Evolutionary conservation across 2,329 filamentous ascomycete species (phyloP), one percentile per base, ranked within the genome.

Genomic region (Fusarium cyanostomum): DNA sequence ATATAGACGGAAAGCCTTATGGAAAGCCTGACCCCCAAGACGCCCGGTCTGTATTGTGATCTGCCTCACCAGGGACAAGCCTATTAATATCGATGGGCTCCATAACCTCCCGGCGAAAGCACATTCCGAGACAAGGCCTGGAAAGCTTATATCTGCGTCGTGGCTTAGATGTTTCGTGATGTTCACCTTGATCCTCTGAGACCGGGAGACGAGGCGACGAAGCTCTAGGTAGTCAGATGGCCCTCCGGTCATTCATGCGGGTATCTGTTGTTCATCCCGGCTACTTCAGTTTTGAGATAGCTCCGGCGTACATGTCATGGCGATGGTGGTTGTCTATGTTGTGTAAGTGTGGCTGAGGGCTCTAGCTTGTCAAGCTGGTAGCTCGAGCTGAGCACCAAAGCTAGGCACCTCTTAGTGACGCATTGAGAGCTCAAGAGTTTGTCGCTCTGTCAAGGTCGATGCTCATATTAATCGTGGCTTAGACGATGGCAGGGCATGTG

Each of bases 381-480:
- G n/a, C n/a, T n/a, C n/a, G n/a, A n/a, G n/a, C n/a, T n/a, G n/a
- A n/a, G n/a, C 8, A 9, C 13, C 21, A 13, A 33, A 30, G 16
- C 3, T 15, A 16, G 11, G 8, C 15, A 35, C 12, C 8, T 16
- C 3, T 10, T 15, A 28, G 15, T 27, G 38, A 44, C 18, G 18
- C 7, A 34, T 8, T 7, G n/a, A 10, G 15, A 42, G 21, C n/a
- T 21, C 28, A 18, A 18, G 13, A n/a, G n/a, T n/a, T n/a, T n/a
- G n/a, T n/a, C n/a, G n/a, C n/a, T n/a, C n/a, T n/a, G n/a, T n/a
- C n/a, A n/a, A 42, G 24, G 21, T 31, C 15, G 10, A 35, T 31
- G 18, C 13, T 30, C 16, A 31, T 30, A n/a, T 44, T 28, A 37
- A 54, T 16, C 15, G 48, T 54, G 55, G 48, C 57, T 59, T 38